Evolutionary conservation across 1,284 basidiomycete species (phyloP), one percentile per base, ranked within the genome.

Genomic region (Pulveroboletus ridleyi): DNA sequence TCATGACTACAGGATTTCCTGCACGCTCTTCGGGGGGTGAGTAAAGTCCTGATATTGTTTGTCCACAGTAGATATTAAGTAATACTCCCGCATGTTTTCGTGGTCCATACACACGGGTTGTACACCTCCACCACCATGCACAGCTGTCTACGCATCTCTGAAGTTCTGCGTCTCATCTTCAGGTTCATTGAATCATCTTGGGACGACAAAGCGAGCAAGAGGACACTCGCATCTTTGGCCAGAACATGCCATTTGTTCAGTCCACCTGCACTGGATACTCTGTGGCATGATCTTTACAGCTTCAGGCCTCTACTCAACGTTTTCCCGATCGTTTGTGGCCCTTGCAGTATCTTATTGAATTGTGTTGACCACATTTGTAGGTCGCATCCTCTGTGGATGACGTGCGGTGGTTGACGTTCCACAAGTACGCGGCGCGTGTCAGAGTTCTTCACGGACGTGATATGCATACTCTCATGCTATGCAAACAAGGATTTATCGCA

Each of bases 241-340:
- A 62, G 61, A 52, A 70, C 70, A 22, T 70, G 69, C 35, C 67
- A 25, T 4, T 18, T 55, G 20, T 65, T 70, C 68, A 73, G 59
- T 57, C 56, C 62, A 10, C 56, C 62, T 6, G 71, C 71, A 3
- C 23, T 73, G 15, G 69, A 71, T 35, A 14, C 47, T n/a, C 68
- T 73, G 17, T 70, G 69, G 69, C 57, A 18, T 20, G 53, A 68
- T 10, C 70, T 70, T 15, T 14, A 63, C 46, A 29, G 50, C 20
- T 61, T 70, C 22, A 42, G 33, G 5, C 70, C 72, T 6, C 5
- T 72, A 1, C 56, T 72, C 25, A 47, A 35, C 1, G 8, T 61
- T 18, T 56, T 63, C 5, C 71, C 68, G 0, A n/a, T 15, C 0
- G 71, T 71, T 44, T 25, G 69, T 18, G 33, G 11, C 35, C 15